Evolutionary conservation across 805 yeast genomes (phyloP), one percentile per base, ranked within the genome.

Genomic region (Metschnikowia reukaufii): DNA sequence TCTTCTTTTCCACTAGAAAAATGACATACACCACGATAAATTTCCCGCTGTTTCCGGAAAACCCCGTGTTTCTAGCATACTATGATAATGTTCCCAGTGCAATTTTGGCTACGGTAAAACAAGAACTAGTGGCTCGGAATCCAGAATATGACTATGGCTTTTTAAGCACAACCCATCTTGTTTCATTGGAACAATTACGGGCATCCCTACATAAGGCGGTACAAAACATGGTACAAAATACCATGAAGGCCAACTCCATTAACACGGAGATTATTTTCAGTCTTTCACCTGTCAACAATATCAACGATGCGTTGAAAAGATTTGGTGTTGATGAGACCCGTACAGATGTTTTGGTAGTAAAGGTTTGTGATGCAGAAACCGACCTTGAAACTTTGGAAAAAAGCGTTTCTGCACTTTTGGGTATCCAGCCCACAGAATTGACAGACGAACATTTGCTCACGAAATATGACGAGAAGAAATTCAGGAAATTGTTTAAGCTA

Each of bases 211-310:
- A 84, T 60, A 77, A 83, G 52, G 78, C 88, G 2, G 55, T 87
- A 2, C 62, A 74, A 12, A 90, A 86, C 60, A 56, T 63, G 19
- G 60, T 60, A 1, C 68, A 71, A 31, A 78, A 71, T 12, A 72
- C 64, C 17, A 72, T 79, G 71, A 76, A 83, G 53, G 83, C 96
- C 8, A 81, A 77, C 54, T 76, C 82, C 0, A 55, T 88, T 27
- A 86, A 86, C 59, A 82, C 94, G 0, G 96, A 88, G 58, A 71
- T 85, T 33, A 77, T 87, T 19, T 78, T 83, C 58, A 78, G 82
- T 48, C 67, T 88, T 48, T 80, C 90, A 1, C 88, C 92, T 1
- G 75, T 81, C 6, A 83, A 81, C 55, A 86, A 85, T 59, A 83
- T 84, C 33, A 75, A 79, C 70, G 94, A 88, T 49, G 84, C 89